Base-by-base conservation (phyloP, 163 green algal genomes). In the Volvox carteri region DNA sequence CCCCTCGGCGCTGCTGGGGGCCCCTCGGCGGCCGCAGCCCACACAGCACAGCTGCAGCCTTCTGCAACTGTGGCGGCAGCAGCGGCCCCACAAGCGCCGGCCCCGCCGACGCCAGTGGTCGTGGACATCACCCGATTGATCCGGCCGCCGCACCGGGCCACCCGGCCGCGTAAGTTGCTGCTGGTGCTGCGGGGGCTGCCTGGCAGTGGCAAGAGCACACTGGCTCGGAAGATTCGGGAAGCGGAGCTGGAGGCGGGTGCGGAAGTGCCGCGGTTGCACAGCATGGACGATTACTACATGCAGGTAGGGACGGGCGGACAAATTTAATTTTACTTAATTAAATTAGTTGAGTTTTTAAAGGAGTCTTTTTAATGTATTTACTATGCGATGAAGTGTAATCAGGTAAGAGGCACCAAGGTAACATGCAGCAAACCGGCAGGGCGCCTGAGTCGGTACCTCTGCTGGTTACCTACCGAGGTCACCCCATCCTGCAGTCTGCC, bases 211-310 rank as follows among this genome's bases (percentile, higher is more conserved):
- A 89, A 89, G 84, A 89, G 84, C 84, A 77, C 41, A 7, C 52
- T 89, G 72, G 84, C 84, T 52, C 52, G 72, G 16, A 62, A 52
- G n/a, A 77, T 89, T 19, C 39, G 84, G 41, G 72, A 89, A 41
- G 72, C 70, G 16, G 84, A 89, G 70, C n/a, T 76, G 48, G 84
- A 89, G 84, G 70, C 50, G 39, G 84, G 84, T 16, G 84, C 37
- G 37, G 84, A 89, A 50, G 50, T 52, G 70, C 84, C 84, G 37
- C 50, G 84, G 12, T 50, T 89, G 84, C 84, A 84, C 52, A 74
- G 46, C 70, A 83, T 89, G 0, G 84, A 89, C 39, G 84, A 89
- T 37, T 89, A 89, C 70, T 89, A 84, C 50, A 89, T 89, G 84
- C 84, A 89, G 84, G 84, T 84, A 16, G 52, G 39, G 39, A 72